Conservation (phyloP, 441 rosid species). For the Jatropha podagrica region DNA sequence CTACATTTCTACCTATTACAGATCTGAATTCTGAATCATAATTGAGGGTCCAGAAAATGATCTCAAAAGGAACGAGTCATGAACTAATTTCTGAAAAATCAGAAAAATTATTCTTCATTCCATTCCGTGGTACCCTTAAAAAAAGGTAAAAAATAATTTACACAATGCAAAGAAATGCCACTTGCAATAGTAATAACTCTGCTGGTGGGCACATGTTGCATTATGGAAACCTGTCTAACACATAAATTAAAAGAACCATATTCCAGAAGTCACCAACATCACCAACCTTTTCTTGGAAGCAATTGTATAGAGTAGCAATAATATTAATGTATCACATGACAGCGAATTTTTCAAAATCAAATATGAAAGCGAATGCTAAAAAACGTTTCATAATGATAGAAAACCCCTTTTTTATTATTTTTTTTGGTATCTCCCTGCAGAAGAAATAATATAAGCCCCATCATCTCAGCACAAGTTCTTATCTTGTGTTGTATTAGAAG, state of each 20-base stretch:
- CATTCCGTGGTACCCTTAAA: neutral
- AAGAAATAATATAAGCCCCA: neutral
- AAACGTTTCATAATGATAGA: constrained; percentile 10
- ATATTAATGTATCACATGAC: constrained; percentile 19
- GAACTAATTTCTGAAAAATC: constrained; percentile 8
- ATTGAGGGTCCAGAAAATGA: neutral
- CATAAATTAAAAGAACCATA: constrained; percentile 19
- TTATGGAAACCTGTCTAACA: constrained; percentile 17
- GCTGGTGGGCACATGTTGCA: constrained; percentile 24
- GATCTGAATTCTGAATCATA: constrained; percentile 4
- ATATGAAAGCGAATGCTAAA: constrained; percentile 20
- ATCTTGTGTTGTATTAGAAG: neutral
- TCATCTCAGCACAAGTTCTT: constrained; percentile 4
- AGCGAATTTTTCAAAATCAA: neutral
- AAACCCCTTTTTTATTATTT: neutral
- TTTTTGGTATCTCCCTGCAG: neutral
- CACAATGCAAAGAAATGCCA: constrained; percentile 16
- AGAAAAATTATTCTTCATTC: constrained; percentile 8
- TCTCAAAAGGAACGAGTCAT: neutral
- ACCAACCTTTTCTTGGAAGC: constrained; percentile 12
- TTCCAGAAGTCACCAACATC: constrained; percentile 16
- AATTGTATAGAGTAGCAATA: neutral
- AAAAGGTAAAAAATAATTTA: neutral
- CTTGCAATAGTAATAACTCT: constrained; percentile 26
- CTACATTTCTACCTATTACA: neutral